Evolutionary conservation across 73 alveolate genomes (phyloP).

Genomic region (Symbiodinium pilosum): DNA sequence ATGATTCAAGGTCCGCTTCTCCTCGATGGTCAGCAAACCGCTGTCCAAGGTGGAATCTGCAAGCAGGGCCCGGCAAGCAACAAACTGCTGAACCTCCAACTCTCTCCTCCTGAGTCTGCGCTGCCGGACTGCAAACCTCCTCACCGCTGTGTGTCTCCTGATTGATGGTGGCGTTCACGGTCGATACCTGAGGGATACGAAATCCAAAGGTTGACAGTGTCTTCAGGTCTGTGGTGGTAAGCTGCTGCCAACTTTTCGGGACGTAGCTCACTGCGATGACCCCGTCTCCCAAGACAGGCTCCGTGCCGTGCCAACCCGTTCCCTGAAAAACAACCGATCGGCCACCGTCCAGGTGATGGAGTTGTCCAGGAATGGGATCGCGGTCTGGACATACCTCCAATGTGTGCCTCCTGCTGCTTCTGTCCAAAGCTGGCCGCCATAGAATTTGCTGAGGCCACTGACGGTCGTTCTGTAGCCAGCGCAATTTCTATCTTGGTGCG

Average conservation of each 20-base stretch:
- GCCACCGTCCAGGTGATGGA: not conserved
- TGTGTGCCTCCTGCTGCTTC: not conserved
- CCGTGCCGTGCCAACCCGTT: not conserved
- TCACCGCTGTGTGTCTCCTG: not conserved
- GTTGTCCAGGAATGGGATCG: not conserved
- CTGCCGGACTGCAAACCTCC: not conserved
- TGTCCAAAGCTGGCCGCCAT: not conserved
- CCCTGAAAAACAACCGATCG: not conserved
- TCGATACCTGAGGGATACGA: not conserved
- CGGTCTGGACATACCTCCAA: not conserved
- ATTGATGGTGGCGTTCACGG: not conserved
- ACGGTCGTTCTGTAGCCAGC: not conserved
- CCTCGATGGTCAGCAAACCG: not conserved
- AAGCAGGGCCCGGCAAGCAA: not conserved
- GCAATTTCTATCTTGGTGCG: not conserved
- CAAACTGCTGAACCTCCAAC: not conserved
- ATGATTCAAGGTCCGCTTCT: not conserved
- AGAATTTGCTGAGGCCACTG: not conserved
- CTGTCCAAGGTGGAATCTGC: not conserved
- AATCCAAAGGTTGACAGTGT: not conserved
- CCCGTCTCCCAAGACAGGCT: not conserved
- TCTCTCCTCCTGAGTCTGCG: not conserved
- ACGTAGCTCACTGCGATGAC: not conserved
- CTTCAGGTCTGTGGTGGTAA: not conserved
- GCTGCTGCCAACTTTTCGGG: not conserved